These are phyloP conservation scores for Posidonia oceanica DNA, from an alignment of 116 monocot species.

Conservation along the genomic window DNA sequence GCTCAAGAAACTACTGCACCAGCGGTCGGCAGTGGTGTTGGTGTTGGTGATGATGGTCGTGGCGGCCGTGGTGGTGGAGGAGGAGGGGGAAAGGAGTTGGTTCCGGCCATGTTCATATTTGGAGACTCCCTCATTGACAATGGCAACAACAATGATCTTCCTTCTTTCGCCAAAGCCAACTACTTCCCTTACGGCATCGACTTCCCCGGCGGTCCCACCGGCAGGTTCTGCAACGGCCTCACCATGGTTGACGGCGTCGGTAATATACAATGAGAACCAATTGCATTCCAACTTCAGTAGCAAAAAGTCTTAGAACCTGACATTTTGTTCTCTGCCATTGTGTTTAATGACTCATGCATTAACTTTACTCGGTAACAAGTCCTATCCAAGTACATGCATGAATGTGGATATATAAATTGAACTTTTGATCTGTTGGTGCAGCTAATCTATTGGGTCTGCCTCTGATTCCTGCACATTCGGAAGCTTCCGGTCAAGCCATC, in stretches of 20 bases:
- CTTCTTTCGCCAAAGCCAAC: conserved; percentile 87
- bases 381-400: no score
- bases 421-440: conserved; percentile 14
- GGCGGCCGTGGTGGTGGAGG: not conserved
- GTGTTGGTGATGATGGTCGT: not conserved
- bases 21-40: not conserved
- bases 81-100: conserved; percentile 22
- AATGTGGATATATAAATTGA: not conserved
- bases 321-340: no score
- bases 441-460: conserved; percentile 80
- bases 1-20: not conserved
- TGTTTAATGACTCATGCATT: no score
- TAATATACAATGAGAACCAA: conserved; percentile 1
- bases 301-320: no score
- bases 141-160: conserved; percentile 79
- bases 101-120: conserved; percentile 86
- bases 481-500: conserved; percentile 28
- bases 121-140: conserved; percentile 94
- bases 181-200: conserved; percentile 96
- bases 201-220: conserved; percentile 74
- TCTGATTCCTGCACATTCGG: conserved; percentile 62
- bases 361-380: no score
- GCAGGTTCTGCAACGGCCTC: conserved; percentile 91
- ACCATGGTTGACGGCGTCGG: conserved; percentile 81
- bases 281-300: not conserved